Evolutionary conservation across 1,284 basidiomycete species (phyloP).

Genomic region (Fomitopsis palustris): DNA sequence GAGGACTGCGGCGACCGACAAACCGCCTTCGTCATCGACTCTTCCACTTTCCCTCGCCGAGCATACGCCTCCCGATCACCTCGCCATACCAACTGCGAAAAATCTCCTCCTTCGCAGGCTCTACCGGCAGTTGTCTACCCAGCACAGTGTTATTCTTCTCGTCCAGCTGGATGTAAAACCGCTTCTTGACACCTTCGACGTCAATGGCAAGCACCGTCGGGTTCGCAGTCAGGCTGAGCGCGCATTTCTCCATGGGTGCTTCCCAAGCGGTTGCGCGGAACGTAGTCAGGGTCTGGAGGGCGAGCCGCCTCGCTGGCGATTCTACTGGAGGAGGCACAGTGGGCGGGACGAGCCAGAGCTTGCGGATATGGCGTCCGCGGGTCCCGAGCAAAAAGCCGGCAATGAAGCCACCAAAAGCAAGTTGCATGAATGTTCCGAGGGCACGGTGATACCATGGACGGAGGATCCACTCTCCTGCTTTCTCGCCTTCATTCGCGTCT

Average conservation of each 20-base stretch:
- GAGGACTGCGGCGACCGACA: background rate
- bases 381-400: slow-evolving; percentile 31
- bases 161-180: background rate
- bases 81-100: slow-evolving; percentile 6
- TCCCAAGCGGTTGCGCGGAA: slow-evolving; percentile 30
- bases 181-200: background rate
- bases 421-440: slow-evolving; percentile 28
- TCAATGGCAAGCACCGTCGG: slow-evolving; percentile 5
- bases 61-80: slow-evolving; percentile 1
- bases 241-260: slow-evolving; percentile 32
- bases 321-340: background rate
- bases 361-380: slow-evolving; percentile 34
- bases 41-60: slow-evolving; percentile 5
- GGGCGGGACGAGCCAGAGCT: slow-evolving; percentile 32
- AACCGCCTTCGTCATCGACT: background rate
- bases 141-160: background rate
- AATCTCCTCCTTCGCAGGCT: slow-evolving; percentile 2
- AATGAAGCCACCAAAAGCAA: slow-evolving; percentile 31
- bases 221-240: slow-evolving; percentile 31
- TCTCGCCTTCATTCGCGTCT: slow-evolving; percentile 3
- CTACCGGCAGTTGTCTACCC: slow-evolving; percentile 1
- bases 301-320: background rate
- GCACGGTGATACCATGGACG: slow-evolving; percentile 37
- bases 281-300: slow-evolving; percentile 14
- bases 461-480: slow-evolving; percentile 21